Conservation (phyloP, 1,139 yeast species). For the Yamadazyma friedrichii region DNA sequence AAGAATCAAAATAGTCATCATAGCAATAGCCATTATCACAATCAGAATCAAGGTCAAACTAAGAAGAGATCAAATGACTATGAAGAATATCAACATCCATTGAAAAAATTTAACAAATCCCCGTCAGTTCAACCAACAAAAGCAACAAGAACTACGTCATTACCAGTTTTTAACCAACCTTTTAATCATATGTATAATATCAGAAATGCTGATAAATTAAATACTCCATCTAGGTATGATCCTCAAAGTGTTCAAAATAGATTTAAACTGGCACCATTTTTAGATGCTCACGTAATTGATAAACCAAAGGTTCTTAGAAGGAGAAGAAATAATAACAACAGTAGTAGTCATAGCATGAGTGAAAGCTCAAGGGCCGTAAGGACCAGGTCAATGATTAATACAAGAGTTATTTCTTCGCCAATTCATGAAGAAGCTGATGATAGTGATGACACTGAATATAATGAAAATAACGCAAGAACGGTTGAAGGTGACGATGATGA, state of each 20-base stretch:
- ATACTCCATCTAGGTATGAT: conserved; percentile 39
- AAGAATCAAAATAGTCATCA: neutral
- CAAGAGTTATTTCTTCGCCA: conserved; percentile 35
- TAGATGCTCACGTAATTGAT: conserved; percentile 39
- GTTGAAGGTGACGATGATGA: conserved; percentile 17
- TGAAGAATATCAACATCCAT: conserved; percentile 7
- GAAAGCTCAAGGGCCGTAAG: conserved; percentile 45
- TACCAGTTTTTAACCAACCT: conserved; percentile 53
- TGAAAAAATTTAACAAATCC: conserved; percentile 18
- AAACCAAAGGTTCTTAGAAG: conserved; percentile 27
- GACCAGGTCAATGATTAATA: conserved; percentile 42
- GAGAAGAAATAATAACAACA: conserved; percentile 26
- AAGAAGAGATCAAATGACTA: neutral
- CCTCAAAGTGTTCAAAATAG: conserved; percentile 44
- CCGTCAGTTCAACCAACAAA: conserved; percentile 30
- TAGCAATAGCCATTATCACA: neutral
- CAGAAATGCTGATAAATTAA: conserved; percentile 44
- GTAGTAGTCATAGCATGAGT: conserved; percentile 7
- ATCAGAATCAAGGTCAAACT: neutral
- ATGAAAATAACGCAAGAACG: conserved; percentile 18
- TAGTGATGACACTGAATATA: conserved; percentile 36
- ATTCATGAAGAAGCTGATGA: conserved; percentile 40
- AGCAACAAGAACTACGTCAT: conserved; percentile 65
- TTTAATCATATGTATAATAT: conserved; percentile 42
- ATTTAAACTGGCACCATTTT: conserved; percentile 49